These are phyloP conservation scores for Aspergillus ostianus DNA, from an alignment of 495 filamentous ascomycete species.

Conservation along the genomic window DNA sequence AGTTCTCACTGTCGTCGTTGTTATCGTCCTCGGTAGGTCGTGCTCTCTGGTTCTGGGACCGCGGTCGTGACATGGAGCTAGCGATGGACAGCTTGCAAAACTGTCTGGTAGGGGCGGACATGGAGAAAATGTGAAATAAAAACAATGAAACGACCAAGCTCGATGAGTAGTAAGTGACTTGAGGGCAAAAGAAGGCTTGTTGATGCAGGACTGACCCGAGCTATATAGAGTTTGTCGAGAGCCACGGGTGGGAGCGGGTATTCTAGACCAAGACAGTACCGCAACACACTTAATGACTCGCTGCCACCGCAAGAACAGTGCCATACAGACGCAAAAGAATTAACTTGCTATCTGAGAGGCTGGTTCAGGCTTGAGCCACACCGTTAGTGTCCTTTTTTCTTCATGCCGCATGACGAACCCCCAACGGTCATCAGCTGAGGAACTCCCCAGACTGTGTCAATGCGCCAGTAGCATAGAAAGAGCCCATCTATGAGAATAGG, in stretches of 20 bases:
- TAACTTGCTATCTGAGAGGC: conserved; percentile 4
- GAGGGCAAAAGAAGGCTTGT: conserved; percentile 1
- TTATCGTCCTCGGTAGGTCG: conserved; percentile 14
- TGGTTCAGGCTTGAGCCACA: conserved; percentile 6
- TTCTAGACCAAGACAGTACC: conserved; percentile 22
- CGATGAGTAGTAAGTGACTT: background rate
- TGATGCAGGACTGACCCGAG: conserved; percentile 11
- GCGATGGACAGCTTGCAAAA: conserved; percentile 40
- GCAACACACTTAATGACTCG: conserved; percentile 4
- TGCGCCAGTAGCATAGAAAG: background rate
- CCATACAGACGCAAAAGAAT: background rate
- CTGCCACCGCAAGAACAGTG: conserved; percentile 8
- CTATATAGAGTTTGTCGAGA: conserved; percentile 41
- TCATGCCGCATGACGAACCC: conserved; percentile 15
- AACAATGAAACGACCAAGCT: background rate
- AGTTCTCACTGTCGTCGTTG: conserved; percentile 3
- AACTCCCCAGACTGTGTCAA: background rate
- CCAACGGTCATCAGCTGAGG: background rate
- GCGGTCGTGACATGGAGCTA: conserved; percentile 30
- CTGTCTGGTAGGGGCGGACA: conserved; percentile 44
- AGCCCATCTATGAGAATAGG: background rate
- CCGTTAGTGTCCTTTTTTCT: conserved; percentile 3
- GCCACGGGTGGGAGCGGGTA: conserved; percentile 43
- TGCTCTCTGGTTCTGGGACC: conserved; percentile 23
- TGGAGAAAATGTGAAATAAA: conserved; percentile 14